Base-by-base conservation (phyloP, 1,139 yeast species). In the Suhomyces guaymorum region DNA sequence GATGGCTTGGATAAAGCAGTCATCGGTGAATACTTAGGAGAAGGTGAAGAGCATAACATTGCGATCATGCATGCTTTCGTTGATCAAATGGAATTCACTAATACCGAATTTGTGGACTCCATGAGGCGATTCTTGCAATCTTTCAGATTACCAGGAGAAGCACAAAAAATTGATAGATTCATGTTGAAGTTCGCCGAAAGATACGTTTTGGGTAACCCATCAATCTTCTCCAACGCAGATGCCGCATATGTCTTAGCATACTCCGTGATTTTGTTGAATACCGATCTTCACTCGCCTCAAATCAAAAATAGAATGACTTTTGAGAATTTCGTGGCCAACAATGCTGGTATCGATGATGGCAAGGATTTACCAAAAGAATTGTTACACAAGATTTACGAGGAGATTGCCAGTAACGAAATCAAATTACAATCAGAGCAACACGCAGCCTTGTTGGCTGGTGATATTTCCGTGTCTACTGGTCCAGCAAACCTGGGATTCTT, bases 111-210 rank as follows among this genome's bases (percentile, higher is more conserved):
- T 54, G 94, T 90, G 7, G 95, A 82, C 48, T 95, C 97, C 0
- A 69, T 94, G 66, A 77, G 98, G 50, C 68, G 66, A 8, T 88
- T 88, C 52, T 71, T 94, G 41, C 98, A 94, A 57, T 73, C 81
- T 28, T 94, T 94, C 62, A 74, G 98, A 56, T 72, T 94, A 41
- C 98, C 99, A 0, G 99, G 99, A 30, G 99, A 94, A 63, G 90
- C 97, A 2, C 99, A 94, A 61, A 92, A 92, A 55, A 90, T 94
- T 58, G 98, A 94, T 68, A 74, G 99, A 51, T 88, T 82, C 54
- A 88, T 94, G 96, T 75, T 92, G 53, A 92, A 94, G 54, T 94
- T 94, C 67, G 98, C 98, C 3, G 96, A 89, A 57, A 73, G 95
- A 48, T 94, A 83, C 54, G 82, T 82, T 24, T 80, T 83, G 44